Base-by-base conservation (phyloP, 352 stramenopile genomes). In the Phytopythium chamaehyphon region DNA sequence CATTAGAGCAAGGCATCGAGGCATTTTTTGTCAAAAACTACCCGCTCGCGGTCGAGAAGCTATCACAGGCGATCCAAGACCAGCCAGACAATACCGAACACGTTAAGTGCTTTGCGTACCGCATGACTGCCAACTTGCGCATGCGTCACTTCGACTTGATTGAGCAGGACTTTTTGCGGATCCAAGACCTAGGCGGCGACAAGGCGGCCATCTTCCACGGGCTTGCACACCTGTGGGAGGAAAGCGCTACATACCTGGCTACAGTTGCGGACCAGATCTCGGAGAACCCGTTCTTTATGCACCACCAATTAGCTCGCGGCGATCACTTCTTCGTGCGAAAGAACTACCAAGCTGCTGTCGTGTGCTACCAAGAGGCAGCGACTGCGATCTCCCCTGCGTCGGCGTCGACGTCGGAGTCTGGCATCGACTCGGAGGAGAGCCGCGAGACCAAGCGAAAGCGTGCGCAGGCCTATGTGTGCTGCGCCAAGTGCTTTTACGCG, bases 181-280 rank as follows among this genome's bases (percentile, higher is more conserved):
- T 89, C 40, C 66, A 85, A 47, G 57, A 47, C 14, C 62, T 87
- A 16, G 79, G 79, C 2, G 76, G 79, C 0, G 76, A 86, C 51
- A 90, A 90, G 51, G 79, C 76, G 16, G 76, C 79, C 18, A 86
- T 90, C 35, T 90, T 90, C 50, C 76, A 90, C 36, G 79, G 79
- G 1, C 57, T 90, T 10, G 71, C 76, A 24, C 79, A 90, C 28
- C 43, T 90, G 10, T 90, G 76, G 76, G 70, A 80, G 31, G 79
- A 90, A 42, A 82, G 68, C 12, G 73, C 74, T 3, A 76, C 64
- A 45, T 85, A 78, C 47, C 47, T 87, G 18, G 61, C 67, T 15
- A 55, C 64, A 11, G 64, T 82, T 43, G 57, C 62, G 40, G 42
- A 70, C 40, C 62, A 74, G 40, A 57, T 69, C 19, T 44, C 57